phyloP scores from a whole-genome alignment of 257 asterid species.

The Anisodus acutangulus region DNA sequence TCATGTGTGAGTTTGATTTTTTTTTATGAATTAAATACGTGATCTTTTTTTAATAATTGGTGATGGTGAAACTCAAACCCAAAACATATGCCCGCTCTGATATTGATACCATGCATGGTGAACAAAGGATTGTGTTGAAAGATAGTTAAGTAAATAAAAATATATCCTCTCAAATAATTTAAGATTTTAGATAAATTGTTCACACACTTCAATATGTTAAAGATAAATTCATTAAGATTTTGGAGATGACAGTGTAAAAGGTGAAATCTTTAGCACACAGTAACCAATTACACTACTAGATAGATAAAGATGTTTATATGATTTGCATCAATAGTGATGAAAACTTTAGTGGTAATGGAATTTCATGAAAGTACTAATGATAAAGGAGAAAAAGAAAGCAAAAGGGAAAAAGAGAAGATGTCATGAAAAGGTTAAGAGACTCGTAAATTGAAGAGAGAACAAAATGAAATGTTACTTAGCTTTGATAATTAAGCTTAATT shows the following conservation, averaged over 20 bases:
- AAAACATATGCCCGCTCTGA: no score
- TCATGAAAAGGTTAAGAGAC: conserved; percentile 48
- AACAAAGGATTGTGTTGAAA: no score
- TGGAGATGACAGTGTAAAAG: not conserved
- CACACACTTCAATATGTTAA: not conserved
- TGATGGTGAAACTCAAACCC: no score
- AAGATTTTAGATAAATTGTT: no score
- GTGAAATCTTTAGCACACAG: not conserved
- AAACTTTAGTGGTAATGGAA: conserved; percentile 11
- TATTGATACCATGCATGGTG: no score
- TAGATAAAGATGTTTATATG: conserved; percentile 18
- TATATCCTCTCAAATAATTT: no score
- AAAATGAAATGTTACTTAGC: conserved; percentile 31
- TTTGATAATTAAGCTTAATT: conserved; percentile 31
- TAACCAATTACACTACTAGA: not conserved
- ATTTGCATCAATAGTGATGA: conserved; percentile 7
- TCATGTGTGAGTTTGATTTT: no score
- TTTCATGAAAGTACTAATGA: conserved; percentile 37
- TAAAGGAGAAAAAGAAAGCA: conserved; percentile 38
- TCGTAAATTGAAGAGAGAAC: conserved; percentile 35
- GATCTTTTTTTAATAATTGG: no score
- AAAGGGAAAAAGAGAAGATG: conserved; percentile 38
- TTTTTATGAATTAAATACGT: no score
- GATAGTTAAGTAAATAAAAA: no score
- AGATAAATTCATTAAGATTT: no score